phyloP scores from a whole-genome alignment of 768 basidiomycete genomes.

The button mushroom (Agaricus bisporus) region DNA sequence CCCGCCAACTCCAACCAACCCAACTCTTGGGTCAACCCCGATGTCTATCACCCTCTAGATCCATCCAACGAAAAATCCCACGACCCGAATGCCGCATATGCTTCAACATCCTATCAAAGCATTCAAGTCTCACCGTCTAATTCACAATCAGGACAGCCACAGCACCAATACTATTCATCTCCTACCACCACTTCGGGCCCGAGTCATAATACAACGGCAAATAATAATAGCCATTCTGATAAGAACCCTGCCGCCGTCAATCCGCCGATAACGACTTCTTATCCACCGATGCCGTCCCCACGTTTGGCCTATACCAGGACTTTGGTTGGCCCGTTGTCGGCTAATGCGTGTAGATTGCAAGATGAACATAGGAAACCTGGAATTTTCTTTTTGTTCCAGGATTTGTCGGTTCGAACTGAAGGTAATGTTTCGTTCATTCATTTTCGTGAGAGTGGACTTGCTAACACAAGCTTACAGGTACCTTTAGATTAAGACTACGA shows the following conservation, averaged over 20 bases:
- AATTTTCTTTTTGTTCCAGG: slow-evolving; percentile 94
- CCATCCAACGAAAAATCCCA: slow-evolving; percentile 4
- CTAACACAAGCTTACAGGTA: slow-evolving; percentile 40
- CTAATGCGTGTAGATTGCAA: slow-evolving; percentile 77
- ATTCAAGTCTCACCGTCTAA: slow-evolving; percentile 3
- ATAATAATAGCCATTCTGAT: not conserved
- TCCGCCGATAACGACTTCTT: slow-evolving; percentile 14
- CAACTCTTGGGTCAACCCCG: slow-evolving; percentile 21
- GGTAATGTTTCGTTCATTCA: slow-evolving; percentile 36
- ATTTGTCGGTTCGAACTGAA: slow-evolving; percentile 90
- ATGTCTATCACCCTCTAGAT: slow-evolving; percentile 2
- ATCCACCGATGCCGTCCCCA: slow-evolving; percentile 27
- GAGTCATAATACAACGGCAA: not conserved
- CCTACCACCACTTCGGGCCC: not conserved
- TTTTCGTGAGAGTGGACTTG: not conserved
- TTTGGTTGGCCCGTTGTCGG: slow-evolving; percentile 82
- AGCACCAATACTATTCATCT: not conserved
- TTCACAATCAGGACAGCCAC: not conserved
- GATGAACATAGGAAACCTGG: slow-evolving; percentile 85
- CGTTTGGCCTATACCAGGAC: slow-evolving; percentile 74
- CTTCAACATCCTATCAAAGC: slow-evolving; percentile 2
- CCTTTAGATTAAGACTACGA: slow-evolving; percentile 79
- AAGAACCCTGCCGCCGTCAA: not conserved
- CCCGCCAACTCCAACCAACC: slow-evolving; percentile 21
- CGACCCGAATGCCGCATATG: not conserved